Conservation (phyloP, 1,284 basidiomycete genomes). For the Sanghuangporus weigelae region DNA sequence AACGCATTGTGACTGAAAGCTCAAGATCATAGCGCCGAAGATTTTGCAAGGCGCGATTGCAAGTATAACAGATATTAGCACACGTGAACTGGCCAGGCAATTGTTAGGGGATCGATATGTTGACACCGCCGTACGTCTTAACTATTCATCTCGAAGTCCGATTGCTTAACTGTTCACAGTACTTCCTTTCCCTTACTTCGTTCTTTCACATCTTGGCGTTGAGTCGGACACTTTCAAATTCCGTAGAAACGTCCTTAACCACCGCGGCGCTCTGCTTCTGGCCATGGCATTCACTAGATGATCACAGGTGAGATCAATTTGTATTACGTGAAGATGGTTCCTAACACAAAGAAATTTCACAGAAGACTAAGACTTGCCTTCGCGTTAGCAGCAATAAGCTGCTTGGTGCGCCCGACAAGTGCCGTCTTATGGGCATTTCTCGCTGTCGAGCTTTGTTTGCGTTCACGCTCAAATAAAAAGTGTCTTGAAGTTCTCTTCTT, state of each 20-base stretch:
- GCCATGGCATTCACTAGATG: conserved; percentile 51
- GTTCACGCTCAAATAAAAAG: conserved; percentile 30
- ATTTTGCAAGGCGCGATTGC: conserved; percentile 79
- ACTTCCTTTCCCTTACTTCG: conserved; percentile 78
- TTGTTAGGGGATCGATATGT: conserved; percentile 58
- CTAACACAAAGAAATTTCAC: neutral
- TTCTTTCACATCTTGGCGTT: conserved; percentile 85
- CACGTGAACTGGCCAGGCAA: conserved; percentile 57
- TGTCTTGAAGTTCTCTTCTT: conserved; percentile 23
- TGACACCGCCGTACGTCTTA: conserved; percentile 54
- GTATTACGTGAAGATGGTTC: neutral
- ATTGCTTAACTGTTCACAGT: conserved; percentile 38
- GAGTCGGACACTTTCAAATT: conserved; percentile 90
- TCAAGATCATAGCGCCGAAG: conserved; percentile 65
- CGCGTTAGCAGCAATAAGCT: conserved; percentile 64
- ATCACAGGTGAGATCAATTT: neutral
- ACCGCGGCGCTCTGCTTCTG: conserved; percentile 77
- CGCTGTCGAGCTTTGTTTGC: conserved; percentile 48
- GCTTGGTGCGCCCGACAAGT: conserved; percentile 83
- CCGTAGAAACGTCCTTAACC: conserved; percentile 84
- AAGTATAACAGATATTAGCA: conserved; percentile 75
- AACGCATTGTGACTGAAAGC: neutral
- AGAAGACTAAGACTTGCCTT: conserved; percentile 10
- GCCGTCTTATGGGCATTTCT: conserved; percentile 81
- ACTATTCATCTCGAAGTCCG: neutral